Conservation (phyloP, 208 protist genomes). For the Tetramitus jugosus region DNA sequence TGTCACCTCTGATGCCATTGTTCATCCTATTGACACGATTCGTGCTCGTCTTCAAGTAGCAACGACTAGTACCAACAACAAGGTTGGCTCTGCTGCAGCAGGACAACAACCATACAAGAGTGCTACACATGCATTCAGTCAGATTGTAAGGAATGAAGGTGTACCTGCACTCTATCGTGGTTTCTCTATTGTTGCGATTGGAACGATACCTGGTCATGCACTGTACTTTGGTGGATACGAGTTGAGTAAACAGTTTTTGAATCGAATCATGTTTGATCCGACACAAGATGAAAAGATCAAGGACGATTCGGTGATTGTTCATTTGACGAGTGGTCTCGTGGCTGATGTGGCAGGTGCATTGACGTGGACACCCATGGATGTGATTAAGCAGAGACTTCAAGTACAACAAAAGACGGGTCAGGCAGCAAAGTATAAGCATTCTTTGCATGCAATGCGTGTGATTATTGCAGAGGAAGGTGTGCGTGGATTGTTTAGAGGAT, state of each 20-base stretch:
- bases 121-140: neutral
- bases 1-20: constrained; percentile 37
- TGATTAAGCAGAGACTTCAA: constrained; percentile 50
- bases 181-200: constrained; percentile 23
- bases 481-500: constrained; percentile 41
- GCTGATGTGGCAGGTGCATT: constrained; percentile 44
- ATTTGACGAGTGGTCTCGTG: constrained; percentile 38
- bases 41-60: constrained; percentile 38
- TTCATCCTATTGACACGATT: constrained; percentile 49
- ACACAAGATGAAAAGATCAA: too few species aligned
- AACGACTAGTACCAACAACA: constrained; percentile 2
- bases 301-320: neutral
- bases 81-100: too few species aligned
- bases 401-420: constrained; percentile 25
- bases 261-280: neutral
- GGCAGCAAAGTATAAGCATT: neutral
- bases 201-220: constrained; percentile 49
- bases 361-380: constrained; percentile 48
- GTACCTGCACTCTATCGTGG: constrained; percentile 26
- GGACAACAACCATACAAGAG: neutral
- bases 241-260: constrained; percentile 33
- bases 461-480: neutral
- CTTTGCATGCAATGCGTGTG: neutral
- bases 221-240: constrained; percentile 52
- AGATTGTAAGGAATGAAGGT: neutral